These are phyloP conservation scores for Lactarius trivialis DNA, from an alignment of 768 basidiomycete genomes.

Conservation along the genomic window DNA sequence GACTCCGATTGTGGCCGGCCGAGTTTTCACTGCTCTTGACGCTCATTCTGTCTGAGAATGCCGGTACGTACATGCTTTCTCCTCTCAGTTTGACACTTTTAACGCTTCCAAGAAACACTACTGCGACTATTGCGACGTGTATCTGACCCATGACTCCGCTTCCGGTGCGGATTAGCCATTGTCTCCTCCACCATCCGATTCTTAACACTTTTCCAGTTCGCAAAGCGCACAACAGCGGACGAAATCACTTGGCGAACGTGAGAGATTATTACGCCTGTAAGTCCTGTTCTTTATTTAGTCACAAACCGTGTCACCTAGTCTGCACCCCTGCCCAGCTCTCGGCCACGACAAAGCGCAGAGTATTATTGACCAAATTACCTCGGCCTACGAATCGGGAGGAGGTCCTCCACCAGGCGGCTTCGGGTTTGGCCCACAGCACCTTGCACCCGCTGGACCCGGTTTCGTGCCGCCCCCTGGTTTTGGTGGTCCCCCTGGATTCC, in stretches of 20 bases:
- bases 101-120: constrained; percentile 68
- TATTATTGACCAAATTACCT: constrained; percentile 97
- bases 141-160: constrained; percentile 89
- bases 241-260: constrained; percentile 95
- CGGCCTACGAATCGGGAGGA: constrained; percentile 80
- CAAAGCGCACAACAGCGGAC: constrained; percentile 96
- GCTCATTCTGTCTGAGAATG: constrained; percentile 38
- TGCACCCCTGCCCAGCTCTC: constrained; percentile 44
- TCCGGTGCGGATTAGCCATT: constrained; percentile 50
- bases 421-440: constrained; percentile 77
- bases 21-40: not conserved
- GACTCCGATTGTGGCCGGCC: too few species aligned
- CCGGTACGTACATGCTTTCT: constrained; percentile 44
- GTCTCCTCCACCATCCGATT: not conserved
- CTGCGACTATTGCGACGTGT: constrained; percentile 92
- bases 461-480: constrained; percentile 51
- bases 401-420: constrained; percentile 86
- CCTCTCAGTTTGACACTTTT: not conserved
- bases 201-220: constrained; percentile 53
- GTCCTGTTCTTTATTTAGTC: not conserved
- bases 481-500: constrained; percentile 29
- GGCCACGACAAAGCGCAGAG: constrained; percentile 97
- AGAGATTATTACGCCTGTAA: constrained; percentile 93
- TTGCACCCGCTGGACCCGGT: constrained; percentile 38
- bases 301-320: constrained; percentile 11